phyloP scores from a whole-genome alignment of 208 protist species.

The Leishmania guyanensis region DNA sequence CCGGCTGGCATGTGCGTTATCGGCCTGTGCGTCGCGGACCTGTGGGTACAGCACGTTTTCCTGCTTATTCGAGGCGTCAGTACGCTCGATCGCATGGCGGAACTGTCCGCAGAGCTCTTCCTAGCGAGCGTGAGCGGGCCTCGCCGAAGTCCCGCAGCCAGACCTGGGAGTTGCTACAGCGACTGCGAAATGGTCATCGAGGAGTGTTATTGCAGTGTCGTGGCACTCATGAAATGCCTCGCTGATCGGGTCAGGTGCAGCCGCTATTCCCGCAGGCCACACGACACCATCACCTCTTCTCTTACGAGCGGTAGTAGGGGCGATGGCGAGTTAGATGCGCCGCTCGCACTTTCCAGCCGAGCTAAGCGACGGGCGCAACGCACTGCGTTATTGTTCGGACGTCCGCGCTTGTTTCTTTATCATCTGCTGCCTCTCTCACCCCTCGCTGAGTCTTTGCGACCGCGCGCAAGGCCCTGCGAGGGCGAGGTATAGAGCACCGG shows the following conservation, averaged over 20 bases:
- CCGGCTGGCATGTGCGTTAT: constrained; percentile 33
- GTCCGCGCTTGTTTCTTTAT: not conserved
- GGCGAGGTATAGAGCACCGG: not conserved
- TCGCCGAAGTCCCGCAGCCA: not conserved
- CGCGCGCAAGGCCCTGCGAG: not conserved
- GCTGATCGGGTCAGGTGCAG: not conserved
- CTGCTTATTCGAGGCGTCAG: constrained; percentile 48
- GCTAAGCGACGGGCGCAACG: constrained; percentile 21
- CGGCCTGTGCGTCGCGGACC: constrained; percentile 19
- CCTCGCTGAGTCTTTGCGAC: not conserved
- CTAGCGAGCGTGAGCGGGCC: constrained; percentile 10
- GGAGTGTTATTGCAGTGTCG: not conserved
- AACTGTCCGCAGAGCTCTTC: constrained; percentile 28
- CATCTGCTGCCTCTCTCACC: constrained; percentile 32
- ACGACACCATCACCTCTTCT: not conserved
- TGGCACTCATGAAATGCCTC: not conserved
- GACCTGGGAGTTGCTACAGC: not conserved
- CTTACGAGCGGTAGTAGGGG: not conserved
- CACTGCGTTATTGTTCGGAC: constrained; percentile 33
- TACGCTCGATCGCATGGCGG: constrained; percentile 45
- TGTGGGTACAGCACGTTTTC: constrained; percentile 48
- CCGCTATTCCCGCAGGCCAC: not conserved
- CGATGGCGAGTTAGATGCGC: not conserved
- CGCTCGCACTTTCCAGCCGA: not conserved
- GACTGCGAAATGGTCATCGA: constrained; percentile 11